Evolutionary conservation across 768 basidiomycete species (phyloP).

Genomic region (Mycena rosella): DNA sequence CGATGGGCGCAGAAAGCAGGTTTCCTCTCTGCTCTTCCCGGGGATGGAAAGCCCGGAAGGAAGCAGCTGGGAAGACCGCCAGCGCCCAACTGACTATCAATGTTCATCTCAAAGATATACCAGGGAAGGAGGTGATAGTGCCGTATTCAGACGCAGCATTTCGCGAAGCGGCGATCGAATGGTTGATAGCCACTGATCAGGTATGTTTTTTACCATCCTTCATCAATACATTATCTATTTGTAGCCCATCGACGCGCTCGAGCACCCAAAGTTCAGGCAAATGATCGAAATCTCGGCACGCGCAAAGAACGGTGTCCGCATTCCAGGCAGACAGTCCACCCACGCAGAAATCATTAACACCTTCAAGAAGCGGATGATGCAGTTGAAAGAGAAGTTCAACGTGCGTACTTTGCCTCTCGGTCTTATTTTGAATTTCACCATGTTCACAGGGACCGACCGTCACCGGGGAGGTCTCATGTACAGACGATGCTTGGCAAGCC

Average conservation of each 20-base stretch:
- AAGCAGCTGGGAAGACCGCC: neutral
- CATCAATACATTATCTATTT: neutral
- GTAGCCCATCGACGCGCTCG: constrained; percentile 41
- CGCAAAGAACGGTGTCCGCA: constrained; percentile 46
- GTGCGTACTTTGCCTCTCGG: constrained; percentile 1
- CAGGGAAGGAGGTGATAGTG: constrained; percentile 1
- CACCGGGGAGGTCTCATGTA: constrained; percentile 44
- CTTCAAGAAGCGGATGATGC: constrained; percentile 30
- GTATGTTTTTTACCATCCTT: constrained; percentile 29
- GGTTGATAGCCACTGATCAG: constrained; percentile 52
- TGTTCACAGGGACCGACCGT: constrained; percentile 34
- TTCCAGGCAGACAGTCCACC: constrained; percentile 43
- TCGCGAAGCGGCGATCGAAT: constrained; percentile 45
- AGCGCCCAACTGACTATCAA: neutral
- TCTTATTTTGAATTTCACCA: neutral
- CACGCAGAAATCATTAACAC: constrained; percentile 42
- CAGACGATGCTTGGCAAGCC: constrained; percentile 57
- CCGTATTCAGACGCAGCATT: constrained; percentile 31
- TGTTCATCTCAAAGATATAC: neutral
- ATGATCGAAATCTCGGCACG: neutral
- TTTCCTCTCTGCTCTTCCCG: constrained; percentile 8
- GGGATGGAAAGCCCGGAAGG: constrained; percentile 6
- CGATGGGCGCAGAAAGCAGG: neutral
- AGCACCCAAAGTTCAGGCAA: constrained; percentile 46
- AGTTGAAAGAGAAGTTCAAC: constrained; percentile 11